Conservation (phyloP, 148 eudicot genomes). For the Rhododendron henanense region DNA sequence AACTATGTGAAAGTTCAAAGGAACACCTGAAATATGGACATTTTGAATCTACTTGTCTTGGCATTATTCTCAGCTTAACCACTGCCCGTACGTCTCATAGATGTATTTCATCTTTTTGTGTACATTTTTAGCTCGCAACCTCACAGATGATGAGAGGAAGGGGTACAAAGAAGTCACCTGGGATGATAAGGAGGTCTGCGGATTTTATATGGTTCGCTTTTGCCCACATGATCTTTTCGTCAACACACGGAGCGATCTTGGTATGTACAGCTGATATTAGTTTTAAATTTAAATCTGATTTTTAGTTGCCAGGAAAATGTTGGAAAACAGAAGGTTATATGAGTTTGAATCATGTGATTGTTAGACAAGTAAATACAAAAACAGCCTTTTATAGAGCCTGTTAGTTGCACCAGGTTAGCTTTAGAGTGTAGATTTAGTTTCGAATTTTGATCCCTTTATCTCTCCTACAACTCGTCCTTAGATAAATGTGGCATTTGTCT, state of each 20-base stretch:
- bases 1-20: neutral
- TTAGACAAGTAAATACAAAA: neutral
- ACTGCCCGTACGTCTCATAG: neutral
- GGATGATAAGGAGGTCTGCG: slow-evolving; percentile 95
- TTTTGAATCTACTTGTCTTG: neutral
- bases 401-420: neutral
- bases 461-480: neutral
- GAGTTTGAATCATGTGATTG: neutral
- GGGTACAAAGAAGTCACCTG: slow-evolving; percentile 80
- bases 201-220: slow-evolving; percentile 86
- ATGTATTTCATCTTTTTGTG: neutral
- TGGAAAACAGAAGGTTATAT: neutral
- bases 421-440: neutral
- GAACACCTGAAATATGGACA: neutral
- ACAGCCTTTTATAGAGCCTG: neutral
- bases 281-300: neutral
- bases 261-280: slow-evolving; percentile 29
- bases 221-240: slow-evolving; percentile 97
- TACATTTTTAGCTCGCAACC: slow-evolving; percentile 60
- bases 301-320: neutral
- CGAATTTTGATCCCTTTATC: neutral
- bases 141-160: slow-evolving; percentile 92
- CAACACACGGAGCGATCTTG: slow-evolving; percentile 94
- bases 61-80: neutral
- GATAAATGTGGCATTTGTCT: neutral